Base-by-base conservation (phyloP, 2,329 filamentous ascomycete species). In the Diaporthe sp. region DNA sequence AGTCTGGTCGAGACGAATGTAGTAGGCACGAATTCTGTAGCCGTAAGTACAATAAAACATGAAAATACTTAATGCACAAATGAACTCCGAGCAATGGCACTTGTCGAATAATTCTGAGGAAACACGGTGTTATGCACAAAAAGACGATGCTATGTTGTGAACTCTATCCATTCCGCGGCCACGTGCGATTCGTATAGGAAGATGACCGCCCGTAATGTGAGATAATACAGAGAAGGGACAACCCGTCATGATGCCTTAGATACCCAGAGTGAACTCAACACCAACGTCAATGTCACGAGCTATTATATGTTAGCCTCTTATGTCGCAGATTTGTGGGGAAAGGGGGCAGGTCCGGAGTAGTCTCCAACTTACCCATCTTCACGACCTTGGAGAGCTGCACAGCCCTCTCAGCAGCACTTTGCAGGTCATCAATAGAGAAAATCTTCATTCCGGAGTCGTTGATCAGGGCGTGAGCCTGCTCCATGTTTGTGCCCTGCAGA, bases 301-400 rank as follows among this genome's bases (percentile, higher is more conserved):
- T 94, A 80, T 57, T 58, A 38, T 60, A 13, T 47, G 47, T 76
- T 64, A 76, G 74, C 60, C 13, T 19, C 5, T 8, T 19, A 35
- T 47, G 28, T 33, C 64, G 35, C 50, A 79, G 72, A 28, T 60
- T 38, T 60, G n/a, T 38, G 52, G 55, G 66, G 50, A 52, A 35
- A 30, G 28, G 40, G 35, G 19, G 50, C 25, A 15, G n/a, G 25
- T n/a, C 13, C 2, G n/a, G n/a, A n/a, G n/a, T n/a, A n/a, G n/a
- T n/a, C n/a, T 22, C 30, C 30, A 40, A 90, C 92, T 88, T 87
- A 94, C 93, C 95, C 92, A 98, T 94, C 93, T 98, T 98, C 82
- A 99, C 97, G 79, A 99, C 94, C 92, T 98, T 98, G 81, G 95
- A 98, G 86, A 99, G 96, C 87, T 99, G 96, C 78, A 99, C 97